A percentile compares a stretch with the other conserved stretches of the same genome.
Conservation (phyloP, 2,329 filamentous ascomycete species). For the Cordyceps tenuipes region DNA sequence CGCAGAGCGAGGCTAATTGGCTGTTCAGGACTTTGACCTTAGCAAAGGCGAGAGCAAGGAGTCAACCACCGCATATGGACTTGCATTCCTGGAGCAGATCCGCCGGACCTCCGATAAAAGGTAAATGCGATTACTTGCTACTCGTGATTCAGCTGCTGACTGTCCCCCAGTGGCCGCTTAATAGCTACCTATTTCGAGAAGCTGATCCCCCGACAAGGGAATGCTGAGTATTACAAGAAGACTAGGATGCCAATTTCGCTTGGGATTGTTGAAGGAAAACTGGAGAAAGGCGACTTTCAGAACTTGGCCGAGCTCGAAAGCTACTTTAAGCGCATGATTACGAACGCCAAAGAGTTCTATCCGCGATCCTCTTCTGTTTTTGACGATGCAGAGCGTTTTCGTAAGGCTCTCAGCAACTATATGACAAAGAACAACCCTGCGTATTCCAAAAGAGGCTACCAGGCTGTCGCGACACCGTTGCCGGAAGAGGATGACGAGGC, state of each 20-base stretch:
- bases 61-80: conserved; percentile 62
- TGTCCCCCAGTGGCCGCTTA: conserved; percentile 52
- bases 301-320: conserved; percentile 69
- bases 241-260: conserved; percentile 74
- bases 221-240: conserved; percentile 69
- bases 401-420: conserved; percentile 78
- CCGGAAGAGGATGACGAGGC: conserved; percentile 39
- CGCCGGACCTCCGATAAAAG: conserved; percentile 72
- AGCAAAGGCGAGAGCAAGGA: conserved; percentile 53
- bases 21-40: conserved; percentile 36
- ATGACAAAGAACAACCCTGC: conserved; percentile 84
- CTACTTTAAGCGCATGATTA: conserved; percentile 80
- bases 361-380: conserved; percentile 63
- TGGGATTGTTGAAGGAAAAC: conserved; percentile 65
- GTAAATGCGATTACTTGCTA: conserved; percentile 39
- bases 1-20: background rate
- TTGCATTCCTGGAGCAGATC: conserved; percentile 67
- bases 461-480: conserved; percentile 64
- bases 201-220: conserved; percentile 54
- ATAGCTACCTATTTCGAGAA: conserved; percentile 70
- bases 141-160: conserved; percentile 17
- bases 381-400: conserved; percentile 77
- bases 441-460: conserved; percentile 61
- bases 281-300: conserved; percentile 59
- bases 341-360: conserved; percentile 81